phyloP scores from a whole-genome alignment of 306 rosid genomes.

The Prunus campanulata region DNA sequence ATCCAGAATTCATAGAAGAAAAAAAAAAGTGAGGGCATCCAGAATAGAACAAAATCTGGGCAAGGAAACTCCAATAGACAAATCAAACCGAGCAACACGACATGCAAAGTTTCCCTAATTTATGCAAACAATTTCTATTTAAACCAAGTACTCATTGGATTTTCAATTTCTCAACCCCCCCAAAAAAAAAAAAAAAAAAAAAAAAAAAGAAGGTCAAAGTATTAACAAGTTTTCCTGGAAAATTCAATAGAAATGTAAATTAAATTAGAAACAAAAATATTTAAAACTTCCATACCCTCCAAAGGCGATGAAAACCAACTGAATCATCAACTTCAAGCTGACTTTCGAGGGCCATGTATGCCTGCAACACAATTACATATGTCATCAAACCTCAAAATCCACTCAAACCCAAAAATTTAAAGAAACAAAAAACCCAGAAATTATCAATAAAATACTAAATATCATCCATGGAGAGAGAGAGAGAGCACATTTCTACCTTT shows the following conservation, averaged over 20 bases:
- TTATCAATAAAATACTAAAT: neutral
- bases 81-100: too few relatives aligned
- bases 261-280: neutral
- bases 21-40: too few relatives aligned
- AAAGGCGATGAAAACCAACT: constrained; percentile 53
- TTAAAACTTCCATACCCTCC: constrained; percentile 61
- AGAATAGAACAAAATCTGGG: too few relatives aligned
- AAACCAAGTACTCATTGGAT: neutral
- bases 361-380: constrained; percentile 38
- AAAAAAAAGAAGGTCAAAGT: constrained; percentile 5
- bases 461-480: neutral
- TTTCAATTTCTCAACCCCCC: neutral
- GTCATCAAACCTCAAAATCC: neutral
- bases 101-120: too few relatives aligned
- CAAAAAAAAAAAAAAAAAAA: neutral
- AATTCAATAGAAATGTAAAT: neutral
- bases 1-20: too few relatives aligned
- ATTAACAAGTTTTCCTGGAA: neutral
- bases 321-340: constrained; percentile 43
- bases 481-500: constrained; percentile 47
- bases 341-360: constrained; percentile 56
- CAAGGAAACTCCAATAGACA: too few relatives aligned
- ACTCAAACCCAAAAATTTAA: neutral
- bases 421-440: neutral
- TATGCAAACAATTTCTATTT: neutral